Conservation (phyloP, 2,329 filamentous ascomycete genomes). For the Sarocladiaceae sp. region DNA sequence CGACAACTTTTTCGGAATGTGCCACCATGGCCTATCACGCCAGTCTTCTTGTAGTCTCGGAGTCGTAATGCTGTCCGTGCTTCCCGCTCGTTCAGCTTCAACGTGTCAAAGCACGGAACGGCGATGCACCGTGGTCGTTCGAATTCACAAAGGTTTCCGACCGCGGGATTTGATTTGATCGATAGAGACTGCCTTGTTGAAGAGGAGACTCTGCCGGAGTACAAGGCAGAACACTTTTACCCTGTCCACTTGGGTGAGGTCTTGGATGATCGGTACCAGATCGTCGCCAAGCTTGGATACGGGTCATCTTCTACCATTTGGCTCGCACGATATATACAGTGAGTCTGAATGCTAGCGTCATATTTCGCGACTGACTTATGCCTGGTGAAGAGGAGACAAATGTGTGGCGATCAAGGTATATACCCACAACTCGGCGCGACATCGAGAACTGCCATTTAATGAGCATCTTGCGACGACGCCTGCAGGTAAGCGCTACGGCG, state of each 20-base stretch:
- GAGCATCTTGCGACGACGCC: slow-evolving; percentile 12
- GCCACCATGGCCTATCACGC: no score
- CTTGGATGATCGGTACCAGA: slow-evolving; percentile 30
- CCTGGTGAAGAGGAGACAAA: slow-evolving; percentile 15
- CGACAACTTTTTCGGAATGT: no score
- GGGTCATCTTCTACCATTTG: slow-evolving; percentile 38
- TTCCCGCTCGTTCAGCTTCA: no score
- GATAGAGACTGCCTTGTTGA: slow-evolving; percentile 21
- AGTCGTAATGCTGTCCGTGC: no score
- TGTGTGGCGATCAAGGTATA: slow-evolving; percentile 30
- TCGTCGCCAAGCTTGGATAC: slow-evolving; percentile 35
- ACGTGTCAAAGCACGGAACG: no score
- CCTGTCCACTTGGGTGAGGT: slow-evolving; percentile 32
- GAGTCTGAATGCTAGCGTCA: slow-evolving; percentile 3
- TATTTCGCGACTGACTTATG: background rate
- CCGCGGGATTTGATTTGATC: slow-evolving; percentile 15
- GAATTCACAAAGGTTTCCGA: no score
- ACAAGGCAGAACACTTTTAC: slow-evolving; percentile 30
- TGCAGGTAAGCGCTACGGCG: slow-evolving; percentile 12
- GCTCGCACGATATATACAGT: slow-evolving; percentile 33
- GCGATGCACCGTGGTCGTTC: no score
- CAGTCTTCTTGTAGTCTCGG: no score
- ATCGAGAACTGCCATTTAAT: slow-evolving; percentile 20
- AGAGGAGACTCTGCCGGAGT: slow-evolving; percentile 32
- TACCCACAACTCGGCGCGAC: slow-evolving; percentile 17